Base-by-base conservation (phyloP, 2,329 filamentous ascomycete species). In the Arachnomyces sp. region DNA sequence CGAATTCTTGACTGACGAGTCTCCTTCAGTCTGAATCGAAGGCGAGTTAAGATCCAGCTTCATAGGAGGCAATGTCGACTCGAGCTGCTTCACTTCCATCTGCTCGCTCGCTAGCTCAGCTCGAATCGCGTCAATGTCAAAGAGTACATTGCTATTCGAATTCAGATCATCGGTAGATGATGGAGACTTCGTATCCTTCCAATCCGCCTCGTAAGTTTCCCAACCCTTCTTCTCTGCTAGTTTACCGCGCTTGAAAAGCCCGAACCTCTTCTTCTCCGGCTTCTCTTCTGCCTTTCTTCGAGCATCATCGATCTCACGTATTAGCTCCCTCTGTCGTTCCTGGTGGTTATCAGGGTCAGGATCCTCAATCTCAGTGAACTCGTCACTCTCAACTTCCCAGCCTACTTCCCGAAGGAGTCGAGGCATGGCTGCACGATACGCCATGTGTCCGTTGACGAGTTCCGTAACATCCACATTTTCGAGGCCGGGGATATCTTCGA, bases 361-460 rank as follows among this genome's bases (percentile, higher is more conserved):
- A 51, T 98, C 92, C 59, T 96, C 92, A 44, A 98, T 96, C 63
- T 98, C 92, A 1, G 77, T 81, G 57, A 96, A 98, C 58, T 96
- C 90, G 52, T 95, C 88, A 48, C 82, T 89, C 55, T 94, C 82
- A 3, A 96, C 85, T 39, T 82, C 68, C 88, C 89, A 98, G 12
- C 89, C 92, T 28, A 89, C 86, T 58, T 90, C 82, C 46, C 86
- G 79, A 38, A 98, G 71, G 13, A 98, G 72, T 42, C 78, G 78
- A 12, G 92, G 92, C 82, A 98, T 96, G 29, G 88, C 85, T 17
- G 79, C 77, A 60, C 92, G 85, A 65, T 98, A 98, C 38, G 92
- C 85, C 90, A 96, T 96, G 59, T 98, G 92, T 1, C 92, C 90
- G 18, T 81, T 78, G 12, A 96, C 90, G 34, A 83, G 68, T 41